Evolutionary conservation across 352 stramenopile genomes (phyloP), one percentile per base, ranked within the genome.

Genomic region (Phytophthora europaea): DNA sequence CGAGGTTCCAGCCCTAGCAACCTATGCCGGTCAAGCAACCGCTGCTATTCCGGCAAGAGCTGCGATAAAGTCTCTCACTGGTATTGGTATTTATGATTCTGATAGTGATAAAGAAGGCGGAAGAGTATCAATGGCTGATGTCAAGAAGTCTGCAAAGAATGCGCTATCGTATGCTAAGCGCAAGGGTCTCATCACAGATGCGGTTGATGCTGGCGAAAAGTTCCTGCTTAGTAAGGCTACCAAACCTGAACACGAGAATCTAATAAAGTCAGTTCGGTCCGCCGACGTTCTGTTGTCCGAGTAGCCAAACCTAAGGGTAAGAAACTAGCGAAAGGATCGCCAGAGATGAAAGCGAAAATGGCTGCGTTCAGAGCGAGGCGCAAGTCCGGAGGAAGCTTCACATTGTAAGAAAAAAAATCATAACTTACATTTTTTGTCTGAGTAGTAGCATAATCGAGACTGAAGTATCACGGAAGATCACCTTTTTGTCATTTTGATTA

Each of bases 401-500:
- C 28, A n/a, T 65, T 70, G 16, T 61, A 3, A 68, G 6, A 2
- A 53, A 61, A 59, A 65, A 65, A 40, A 38, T 43, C 33, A 22
- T 54, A 6, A 13, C 23, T 38, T 62, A 34, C 40, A 33, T 65
- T 64, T 65, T 73, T 64, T 15, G 10, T 8, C 36, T 52, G 4
- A 72, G 31, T 12, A 76, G 18, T 0, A 76, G 51, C 61, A 67
- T 68, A 31, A 70, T 53, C 10, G 43, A 18, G 5, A 51, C 43
- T 4, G 43, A 51, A 23, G 43, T 51, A 51, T 51, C 43, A 22
- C 58, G 12, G 15, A 72, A 72, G 5, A n/a, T 60, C 0, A 65
- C 23, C 8, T 58, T 57, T 7, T 50, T 47, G 10, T 67, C 65
- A 6, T 72, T 53, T 26, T 72, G 65, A 61, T 72, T 63, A 26